Conservation (phyloP, 2,329 filamentous ascomycete genomes). For the Hypoxylon sp. region DNA sequence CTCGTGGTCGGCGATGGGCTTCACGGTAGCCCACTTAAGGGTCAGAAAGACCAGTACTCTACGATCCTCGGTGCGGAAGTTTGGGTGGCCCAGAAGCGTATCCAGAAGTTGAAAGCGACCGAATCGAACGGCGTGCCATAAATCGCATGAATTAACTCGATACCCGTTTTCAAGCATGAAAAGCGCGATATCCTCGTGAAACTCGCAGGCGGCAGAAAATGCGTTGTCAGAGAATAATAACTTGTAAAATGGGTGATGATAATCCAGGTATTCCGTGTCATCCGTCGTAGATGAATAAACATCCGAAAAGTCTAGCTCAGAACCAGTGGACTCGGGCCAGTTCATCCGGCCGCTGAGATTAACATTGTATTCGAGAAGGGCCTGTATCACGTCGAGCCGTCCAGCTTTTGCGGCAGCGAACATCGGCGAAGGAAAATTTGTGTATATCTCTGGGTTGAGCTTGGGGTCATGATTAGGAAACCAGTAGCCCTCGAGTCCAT, state of each 20-base stretch:
- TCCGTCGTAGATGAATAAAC: too few species aligned
- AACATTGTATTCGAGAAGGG: slow-evolving; percentile 3
- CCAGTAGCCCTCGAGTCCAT: slow-evolving; percentile 9
- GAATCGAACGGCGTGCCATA: neutral
- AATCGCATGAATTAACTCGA: neutral
- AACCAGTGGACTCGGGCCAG: too few species aligned
- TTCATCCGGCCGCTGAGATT: neutral
- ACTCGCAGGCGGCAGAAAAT: slow-evolving; percentile 6
- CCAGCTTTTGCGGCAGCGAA: neutral
- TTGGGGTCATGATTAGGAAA: too few species aligned
- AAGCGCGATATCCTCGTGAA: slow-evolving; percentile 7
- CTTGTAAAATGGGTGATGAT: too few species aligned
- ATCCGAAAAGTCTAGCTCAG: neutral
- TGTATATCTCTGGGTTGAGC: neutral
- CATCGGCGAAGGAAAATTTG: slow-evolving; percentile 2
- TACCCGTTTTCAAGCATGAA: slow-evolving; percentile 4
- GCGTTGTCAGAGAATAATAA: too few species aligned
- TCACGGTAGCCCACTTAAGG: neutral
- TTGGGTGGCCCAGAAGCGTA: neutral
- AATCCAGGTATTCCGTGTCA: too few species aligned
- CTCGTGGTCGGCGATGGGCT: neutral
- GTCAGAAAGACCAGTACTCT: too few species aligned
- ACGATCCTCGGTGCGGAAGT: too few species aligned
- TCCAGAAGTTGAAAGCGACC: neutral
- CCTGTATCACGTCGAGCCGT: slow-evolving; percentile 18